A percentile compares a stretch with the other conserved stretches of the same genome.
phyloP scores from a whole-genome alignment of 441 rosid species.

The Capsella rubella region DNA sequence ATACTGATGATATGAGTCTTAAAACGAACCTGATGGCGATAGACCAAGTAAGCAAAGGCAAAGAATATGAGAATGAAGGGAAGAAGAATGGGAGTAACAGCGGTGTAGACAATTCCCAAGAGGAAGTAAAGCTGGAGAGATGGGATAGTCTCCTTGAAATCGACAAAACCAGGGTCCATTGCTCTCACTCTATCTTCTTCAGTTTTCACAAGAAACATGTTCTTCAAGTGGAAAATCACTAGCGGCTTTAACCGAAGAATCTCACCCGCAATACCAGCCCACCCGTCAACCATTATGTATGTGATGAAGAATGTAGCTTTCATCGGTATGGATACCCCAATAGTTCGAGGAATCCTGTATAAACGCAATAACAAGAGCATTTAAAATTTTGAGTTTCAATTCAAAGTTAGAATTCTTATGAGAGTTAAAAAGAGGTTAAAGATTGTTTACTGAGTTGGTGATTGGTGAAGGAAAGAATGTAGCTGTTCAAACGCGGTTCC shows the following conservation, averaged over 20 bases:
- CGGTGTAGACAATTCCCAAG: constrained; percentile 92
- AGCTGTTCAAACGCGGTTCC: constrained; percentile 97
- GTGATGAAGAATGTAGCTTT: constrained; percentile 95
- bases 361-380: neutral
- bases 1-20: neutral
- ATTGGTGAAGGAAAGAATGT: constrained; percentile 82
- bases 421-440: constrained; percentile 24
- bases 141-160: constrained; percentile 87
- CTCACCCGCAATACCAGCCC: constrained; percentile 98
- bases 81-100: constrained; percentile 93
- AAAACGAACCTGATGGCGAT: constrained; percentile 89
- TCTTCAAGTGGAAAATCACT: constrained; percentile 90
- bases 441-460: constrained; percentile 80
- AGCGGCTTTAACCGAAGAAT: constrained; percentile 84
- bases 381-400: neutral
- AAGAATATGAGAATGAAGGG: constrained; percentile 91
- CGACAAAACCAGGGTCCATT: constrained; percentile 87
- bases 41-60: constrained; percentile 89
- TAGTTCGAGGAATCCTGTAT: constrained; percentile 91
- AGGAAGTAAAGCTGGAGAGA: constrained; percentile 92
- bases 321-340: constrained; percentile 97
- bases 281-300: constrained; percentile 95
- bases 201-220: constrained; percentile 89
- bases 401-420: neutral
- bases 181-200: constrained; percentile 83